Evolutionary conservation across 306 rosid genomes (phyloP).

Genomic region (Malus domestica): ASM211411v1 NC_041789.1:27393001-27393500

Average conservation of each 20-base stretch:
- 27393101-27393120: constrained; percentile 90
- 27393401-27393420: constrained; percentile 96
- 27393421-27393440: constrained; percentile 98
- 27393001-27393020: constrained; percentile 27
- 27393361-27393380: constrained; percentile 97
- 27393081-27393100: constrained; percentile 76
- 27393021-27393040: constrained; percentile 28
- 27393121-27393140: constrained; percentile 65
- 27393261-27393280: constrained; percentile 94
- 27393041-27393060: constrained; percentile 40
- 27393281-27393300: constrained; percentile 26
- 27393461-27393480: constrained; percentile 85
- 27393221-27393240: constrained; percentile 71
- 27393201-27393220: constrained; percentile 93
- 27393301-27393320: not conserved
- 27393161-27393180: constrained; percentile 61
- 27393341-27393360: constrained; percentile 67
- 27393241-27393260: constrained; percentile 89
- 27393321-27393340: not conserved
- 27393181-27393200: constrained; percentile 54
- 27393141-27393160: constrained; percentile 71
- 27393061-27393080: constrained; percentile 83
- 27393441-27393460: constrained; percentile 79
- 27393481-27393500: constrained; percentile 53
- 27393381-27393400: constrained; percentile 93